Evolutionary conservation across 2,329 filamentous ascomycete species (phyloP), one percentile per base, ranked within the genome.

Genomic region (Fusarium xyrophilum): DNA sequence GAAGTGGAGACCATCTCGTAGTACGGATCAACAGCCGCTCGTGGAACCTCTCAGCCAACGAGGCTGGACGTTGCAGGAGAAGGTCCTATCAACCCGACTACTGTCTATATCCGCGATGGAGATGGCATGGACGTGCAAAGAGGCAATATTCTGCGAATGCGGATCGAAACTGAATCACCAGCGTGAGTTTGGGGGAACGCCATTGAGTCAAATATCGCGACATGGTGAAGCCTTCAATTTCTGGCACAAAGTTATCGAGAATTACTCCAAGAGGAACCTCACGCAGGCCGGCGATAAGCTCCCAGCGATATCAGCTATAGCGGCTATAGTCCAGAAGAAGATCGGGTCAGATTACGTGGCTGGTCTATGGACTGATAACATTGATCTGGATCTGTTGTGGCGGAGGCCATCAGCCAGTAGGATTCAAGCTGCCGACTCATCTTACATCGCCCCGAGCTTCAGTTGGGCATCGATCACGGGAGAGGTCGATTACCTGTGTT

Each of bases 251-350:
- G 63, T 74, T 2, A 63, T 77, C 19, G 70, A 76, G 44, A 73
- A 68, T 44, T 77, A 77, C 47, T 70, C 74, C 4, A 62, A 65
- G 25, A 58, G 73, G 7, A 51, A 68, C 4, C 46, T 78, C 19
- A 72, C 72, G 0, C 57, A 71, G 1, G 32, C 48, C 6, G 30
- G 53, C 0, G 76, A 78, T 42, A 73, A 72, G 23, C 66, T 78
- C 7, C 74, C 75, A 0, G 76, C 74, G 3, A 72, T 78, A 38
- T 76, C 75, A 6, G 76, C 74, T 2, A 60, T 77, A 25, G 77
- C 76, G 1, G 67, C 62, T 7, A 56, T 65, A 7, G 46, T 77
- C 35, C 69, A 69, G 32, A 58, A 64, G 35, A 67, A 57, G 5
- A 70, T 67, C 8, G 54, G 56, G 0, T 72, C 72, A 17, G 50